Conservation (phyloP, 169 alveolate genomes). For the Plasmodium gallinaceum region DNA sequence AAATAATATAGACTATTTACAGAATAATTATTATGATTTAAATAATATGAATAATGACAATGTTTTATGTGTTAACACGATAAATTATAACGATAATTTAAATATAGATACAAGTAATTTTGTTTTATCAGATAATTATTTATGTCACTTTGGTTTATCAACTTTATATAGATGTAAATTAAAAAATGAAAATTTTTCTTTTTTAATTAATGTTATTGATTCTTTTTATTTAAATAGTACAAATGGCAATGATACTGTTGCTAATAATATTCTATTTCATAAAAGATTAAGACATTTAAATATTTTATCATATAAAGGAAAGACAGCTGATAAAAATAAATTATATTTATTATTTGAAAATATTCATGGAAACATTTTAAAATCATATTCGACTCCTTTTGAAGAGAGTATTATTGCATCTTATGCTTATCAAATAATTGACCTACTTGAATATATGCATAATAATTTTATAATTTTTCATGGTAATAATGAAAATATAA, state of each 20-base stretch:
- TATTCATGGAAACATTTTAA: conserved; percentile 50
- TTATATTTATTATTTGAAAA: conserved; percentile 50
- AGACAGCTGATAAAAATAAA: conserved; percentile 64
- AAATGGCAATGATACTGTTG: conserved; percentile 67
- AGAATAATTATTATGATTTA: background rate
- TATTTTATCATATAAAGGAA: conserved; percentile 62
- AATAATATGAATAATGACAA: background rate
- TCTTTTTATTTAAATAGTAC: conserved; percentile 46
- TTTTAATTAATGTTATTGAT: conserved; percentile 28
- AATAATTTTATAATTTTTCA: conserved; percentile 58
- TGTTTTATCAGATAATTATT: conserved; percentile 43
- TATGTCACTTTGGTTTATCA: conserved; percentile 55
- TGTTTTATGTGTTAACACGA: conserved; percentile 29
- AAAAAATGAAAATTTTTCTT: conserved; percentile 48
- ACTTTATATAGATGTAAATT: conserved; percentile 38
- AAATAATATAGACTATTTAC: background rate
- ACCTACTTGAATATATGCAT: conserved; percentile 67
- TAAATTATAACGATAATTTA: conserved; percentile 59
- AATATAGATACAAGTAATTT: conserved; percentile 46
- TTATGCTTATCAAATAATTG: conserved; percentile 64
- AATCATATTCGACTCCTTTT: conserved; percentile 43
- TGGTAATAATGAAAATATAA: conserved; percentile 12
- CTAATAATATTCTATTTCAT: conserved; percentile 65
- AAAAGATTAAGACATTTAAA: conserved; percentile 67
- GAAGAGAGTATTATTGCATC: conserved; percentile 68